Evolutionary conservation across 2,329 filamentous ascomycete species (phyloP), one percentile per base, ranked within the genome.

Genomic region (Ceratocystis eucalypticola): DNA sequence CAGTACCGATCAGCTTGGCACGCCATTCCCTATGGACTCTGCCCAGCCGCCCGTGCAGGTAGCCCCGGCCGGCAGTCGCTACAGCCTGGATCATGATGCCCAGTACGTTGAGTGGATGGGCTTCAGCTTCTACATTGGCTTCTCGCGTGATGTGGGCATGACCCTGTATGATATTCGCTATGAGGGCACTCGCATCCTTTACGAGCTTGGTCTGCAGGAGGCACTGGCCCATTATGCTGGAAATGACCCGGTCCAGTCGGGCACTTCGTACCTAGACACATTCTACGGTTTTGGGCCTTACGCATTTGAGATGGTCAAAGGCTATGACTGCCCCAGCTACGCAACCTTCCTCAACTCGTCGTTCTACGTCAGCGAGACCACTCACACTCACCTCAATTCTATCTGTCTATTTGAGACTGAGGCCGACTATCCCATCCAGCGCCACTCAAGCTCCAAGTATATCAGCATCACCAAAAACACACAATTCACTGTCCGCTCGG

Each of bases 191-290:
- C 74, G 79, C 1, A 75, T 82, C 55, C 73, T 82, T 59, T 82
- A 82, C 70, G 79, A 82, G 71, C 75, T 82, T 3, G 77, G 77
- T 7, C 73, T 82, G 62, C 79, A 83, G 70, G 80, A 82, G 70
- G 80, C 80, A 0, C 73, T 80, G 30, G 78, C 80, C 3, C 80
- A 82, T 66, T 82, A 82, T 68, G 80, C 78, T 3, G 78, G 79
- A 0, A 75, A 76, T 68, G 74, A 79, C 65, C 78, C 79, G 8
- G 78, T 79, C 71, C 71, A 75, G 1, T 75, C 75, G 4, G 72
- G 72, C n/a, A 77, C 75, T 0, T 72, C 76, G 33, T 79, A 76
- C 67, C 77, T 79, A 65, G 78, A 79, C 65, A 75, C 74, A 0
- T 73, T 74, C 65, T 77, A 73, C 69, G 71, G 72, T 62, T 69